Evolutionary conservation across 371 early-diverging fungal species (phyloP), one percentile per base, ranked within the genome.

Genomic region (Zopfochytrium polystomum): DNA sequence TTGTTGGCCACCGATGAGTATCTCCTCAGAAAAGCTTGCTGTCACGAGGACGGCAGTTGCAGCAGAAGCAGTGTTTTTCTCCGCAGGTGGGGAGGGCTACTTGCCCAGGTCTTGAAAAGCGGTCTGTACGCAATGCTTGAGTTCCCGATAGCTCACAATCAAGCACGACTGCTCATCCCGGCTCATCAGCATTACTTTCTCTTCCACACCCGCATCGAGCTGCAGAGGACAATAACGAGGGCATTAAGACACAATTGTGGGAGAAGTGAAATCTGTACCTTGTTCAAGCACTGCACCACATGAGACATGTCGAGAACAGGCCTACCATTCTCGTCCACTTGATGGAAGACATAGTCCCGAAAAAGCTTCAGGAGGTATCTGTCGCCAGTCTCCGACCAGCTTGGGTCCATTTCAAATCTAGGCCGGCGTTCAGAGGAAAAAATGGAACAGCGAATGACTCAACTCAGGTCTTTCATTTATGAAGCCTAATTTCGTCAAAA

Each of bases 371-470:
- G 86, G 49, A 96, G 82, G 70, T 96, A 96, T 34, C 92, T 75
- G 71, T 96, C 96, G 6, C 98, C 98, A 0, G 94, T 93, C 71
- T 98, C 96, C 6, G 94, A 86, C 96, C 98, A 98, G 49, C 86
- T 82, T 3, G 91, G 86, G 71, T 95, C 95, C 77, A 87, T 80
- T 44, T 87, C 89, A 66, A 88, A 90, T 59, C 87, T 88, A 68
- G 22, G 44, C 11, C 3, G 32, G 15, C 50, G 34, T 35, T 35
- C 30, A 13, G 0, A 7, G 35, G 1, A n/a, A 63, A 15, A 9
- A 30, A 20, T 31, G 20, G 11, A 29, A 58, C 9, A 50, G 31
- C 48, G 13, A 31, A 18, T 30, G 54, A n/a, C 9, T 25, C 67
- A 80, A 88, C 87, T 94, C 95, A 31, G 95, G 92, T 51, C 98